Percentiles rank a stretch among this genome's conserved stretches.
phyloP scores from a whole-genome alignment of 2,329 filamentous ascomycete genomes.

The Lasiodiplodia theobromae region DNA sequence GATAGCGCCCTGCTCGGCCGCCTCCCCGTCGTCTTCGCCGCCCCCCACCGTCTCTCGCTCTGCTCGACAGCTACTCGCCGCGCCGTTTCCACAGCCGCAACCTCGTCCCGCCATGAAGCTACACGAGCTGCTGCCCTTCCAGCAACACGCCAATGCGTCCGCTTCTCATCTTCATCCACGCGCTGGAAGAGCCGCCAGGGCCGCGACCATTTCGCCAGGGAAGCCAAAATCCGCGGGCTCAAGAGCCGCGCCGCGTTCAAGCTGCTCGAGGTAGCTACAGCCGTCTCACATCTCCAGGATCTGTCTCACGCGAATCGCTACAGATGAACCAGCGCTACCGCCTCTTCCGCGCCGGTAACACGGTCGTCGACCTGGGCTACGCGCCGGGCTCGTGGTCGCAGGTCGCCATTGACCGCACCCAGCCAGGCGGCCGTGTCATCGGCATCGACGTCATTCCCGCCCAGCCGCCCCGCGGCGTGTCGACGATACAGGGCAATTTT shows the following conservation, averaged over 20 bases:
- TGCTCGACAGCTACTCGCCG: neutral
- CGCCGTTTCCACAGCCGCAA: neutral
- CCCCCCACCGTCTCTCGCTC: slow-evolving; percentile 20
- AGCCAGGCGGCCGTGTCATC: slow-evolving; percentile 78
- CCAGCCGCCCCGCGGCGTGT: slow-evolving; percentile 89
- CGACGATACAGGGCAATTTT: slow-evolving; percentile 94
- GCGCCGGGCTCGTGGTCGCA: slow-evolving; percentile 73
- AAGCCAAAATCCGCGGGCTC: slow-evolving; percentile 79
- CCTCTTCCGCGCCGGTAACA: slow-evolving; percentile 81
- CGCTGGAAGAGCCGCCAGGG: slow-evolving; percentile 84
- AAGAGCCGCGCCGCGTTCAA: slow-evolving; percentile 96
- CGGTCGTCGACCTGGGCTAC: slow-evolving; percentile 89
- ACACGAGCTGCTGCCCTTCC: slow-evolving; percentile 20
- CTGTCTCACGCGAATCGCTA: neutral
- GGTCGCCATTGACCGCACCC: slow-evolving; percentile 82
- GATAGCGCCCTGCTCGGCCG: slow-evolving; percentile 42
- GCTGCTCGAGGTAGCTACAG: slow-evolving; percentile 72
- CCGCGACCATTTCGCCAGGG: slow-evolving; percentile 73
- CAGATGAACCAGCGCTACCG: slow-evolving; percentile 83
- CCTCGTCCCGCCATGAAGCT: neutral
- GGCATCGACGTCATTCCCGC: slow-evolving; percentile 95
- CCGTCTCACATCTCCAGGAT: neutral
- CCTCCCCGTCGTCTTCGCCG: neutral
- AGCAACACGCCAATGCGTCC: neutral
- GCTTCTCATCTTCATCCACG: slow-evolving; percentile 65